Evolutionary conservation across 1,284 basidiomycete genomes (phyloP).

Genomic region (Cutaneotrichosporon sp.): DNA sequence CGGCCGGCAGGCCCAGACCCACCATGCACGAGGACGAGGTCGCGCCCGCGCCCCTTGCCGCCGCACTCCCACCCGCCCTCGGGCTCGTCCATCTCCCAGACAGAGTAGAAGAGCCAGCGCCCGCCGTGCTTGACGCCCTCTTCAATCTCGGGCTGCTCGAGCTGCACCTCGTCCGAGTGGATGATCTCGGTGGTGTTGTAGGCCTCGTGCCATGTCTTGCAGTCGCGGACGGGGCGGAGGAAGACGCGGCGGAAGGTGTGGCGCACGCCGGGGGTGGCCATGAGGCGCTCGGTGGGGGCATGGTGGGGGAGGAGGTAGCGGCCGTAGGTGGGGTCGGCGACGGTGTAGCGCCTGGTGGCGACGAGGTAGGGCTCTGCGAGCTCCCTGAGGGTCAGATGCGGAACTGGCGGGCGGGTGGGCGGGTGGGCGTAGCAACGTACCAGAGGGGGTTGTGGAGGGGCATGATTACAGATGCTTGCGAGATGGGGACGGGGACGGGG

Average conservation of each 20-base stretch:
- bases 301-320: conserved; percentile 45
- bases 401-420: background rate
- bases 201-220: conserved; percentile 34
- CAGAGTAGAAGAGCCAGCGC: conserved; percentile 53
- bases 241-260: conserved; percentile 49
- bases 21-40: conserved; percentile 54
- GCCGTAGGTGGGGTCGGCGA: conserved; percentile 51
- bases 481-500: too few relatives aligned
- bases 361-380: conserved; percentile 48
- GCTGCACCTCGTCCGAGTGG: conserved; percentile 47
- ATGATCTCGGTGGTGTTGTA: conserved; percentile 47
- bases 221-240: conserved; percentile 36
- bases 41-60: conserved; percentile 43
- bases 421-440: conserved; percentile 7
- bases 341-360: conserved; percentile 35
- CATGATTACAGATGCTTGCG: conserved; percentile 25
- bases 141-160: conserved; percentile 42
- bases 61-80: conserved; percentile 45
- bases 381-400: conserved; percentile 36
- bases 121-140: conserved; percentile 37
- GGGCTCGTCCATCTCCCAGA: conserved; percentile 49
- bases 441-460: conserved; percentile 33
- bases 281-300: conserved; percentile 40
- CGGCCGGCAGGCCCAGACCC: conserved; percentile 14
- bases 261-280: conserved; percentile 38